Base-by-base conservation (phyloP, 805 yeast species). In the Suhomyces sp. region DNA sequence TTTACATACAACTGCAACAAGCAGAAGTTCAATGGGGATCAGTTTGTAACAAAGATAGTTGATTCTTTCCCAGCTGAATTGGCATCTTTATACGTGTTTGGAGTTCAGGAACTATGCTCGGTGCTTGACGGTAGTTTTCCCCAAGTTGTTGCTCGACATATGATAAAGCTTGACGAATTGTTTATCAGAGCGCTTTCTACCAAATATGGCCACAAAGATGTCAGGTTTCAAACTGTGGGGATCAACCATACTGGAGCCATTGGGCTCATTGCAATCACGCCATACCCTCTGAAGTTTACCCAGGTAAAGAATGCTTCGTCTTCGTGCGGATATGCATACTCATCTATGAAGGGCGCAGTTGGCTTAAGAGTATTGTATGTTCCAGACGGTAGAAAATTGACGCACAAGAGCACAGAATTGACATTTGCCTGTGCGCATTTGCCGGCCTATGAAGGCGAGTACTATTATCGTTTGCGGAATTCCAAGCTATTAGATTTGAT, bases 291-390 rank as follows among this genome's bases (percentile, higher is more conserved):
- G 71, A 67, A 65, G 50, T 60, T 73, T 20, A 44, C 60, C 22
- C 53, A 60, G 44, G 48, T 70, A 13, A 55, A 59, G 12, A 58
- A 52, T 12, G 76, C 76, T 2, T 63, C 61, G 9, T 71, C 70
- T 17, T 77, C 81, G 15, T 73, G 84, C 54, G 97, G 97, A 1
- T 63, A 72, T 50, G 73, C 77, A 6, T 72, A 76, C 52, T 82
- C 93, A 0, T 81, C 84, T 49, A 64, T 88, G 60, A 92, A 92
- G 65, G 97, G 96, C 0, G 92, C 84, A 0, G 84, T 80, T 1
- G 89, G 86, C 0, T 47, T 86, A 1, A 69, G 92, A 43, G 59
- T 87, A n/a, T 56, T 55, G 1, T 73, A 71, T 49, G 43, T 53
- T 8, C 63, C 68, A 3, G 46, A 48, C 6, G 59, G 62, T 6